Conservation (phyloP, 345 rosid genomes). For the Lumnitzera littorea region DNA sequence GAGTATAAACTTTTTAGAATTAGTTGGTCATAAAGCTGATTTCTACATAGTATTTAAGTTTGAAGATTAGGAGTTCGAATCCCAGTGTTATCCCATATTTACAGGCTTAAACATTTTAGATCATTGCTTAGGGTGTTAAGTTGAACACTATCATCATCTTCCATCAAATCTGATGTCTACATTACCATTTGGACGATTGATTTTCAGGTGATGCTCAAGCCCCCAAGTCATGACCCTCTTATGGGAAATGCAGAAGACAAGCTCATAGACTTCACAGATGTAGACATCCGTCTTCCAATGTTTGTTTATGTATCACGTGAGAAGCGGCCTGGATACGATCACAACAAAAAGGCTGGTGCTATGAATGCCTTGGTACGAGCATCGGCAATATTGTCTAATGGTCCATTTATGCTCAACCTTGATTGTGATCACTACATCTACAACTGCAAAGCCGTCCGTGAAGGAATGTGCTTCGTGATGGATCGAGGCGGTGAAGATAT, state of each 20-base stretch:
- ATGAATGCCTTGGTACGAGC: constrained; percentile 88
- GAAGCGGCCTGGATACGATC: constrained; percentile 91
- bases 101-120: too few relatives aligned
- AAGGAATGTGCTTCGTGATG: constrained; percentile 99
- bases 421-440: constrained; percentile 96
- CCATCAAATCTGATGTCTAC: too few relatives aligned
- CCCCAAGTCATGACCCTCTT: constrained; percentile 70
- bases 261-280: constrained; percentile 64
- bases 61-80: not conserved
- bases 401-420: constrained; percentile 85
- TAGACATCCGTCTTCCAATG: constrained; percentile 84
- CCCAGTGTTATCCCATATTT: too few relatives aligned
- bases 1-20: too few relatives aligned
- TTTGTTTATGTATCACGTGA: constrained; percentile 85
- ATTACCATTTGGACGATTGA: too few relatives aligned
- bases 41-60: too few relatives aligned
- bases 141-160: not conserved
- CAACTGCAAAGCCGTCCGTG: constrained; percentile 81
- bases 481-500: constrained; percentile 86
- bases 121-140: too few relatives aligned
- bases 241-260: constrained; percentile 57
- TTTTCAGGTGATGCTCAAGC: constrained; percentile 78
- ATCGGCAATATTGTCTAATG: constrained; percentile 86
- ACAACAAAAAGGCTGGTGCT: constrained; percentile 97
- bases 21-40: too few relatives aligned